Percentiles rank a stretch among this genome's conserved stretches.
Evolutionary conservation across 805 yeast genomes (phyloP).

Genomic region (Saccharomycopsis fibuligera): DNA sequence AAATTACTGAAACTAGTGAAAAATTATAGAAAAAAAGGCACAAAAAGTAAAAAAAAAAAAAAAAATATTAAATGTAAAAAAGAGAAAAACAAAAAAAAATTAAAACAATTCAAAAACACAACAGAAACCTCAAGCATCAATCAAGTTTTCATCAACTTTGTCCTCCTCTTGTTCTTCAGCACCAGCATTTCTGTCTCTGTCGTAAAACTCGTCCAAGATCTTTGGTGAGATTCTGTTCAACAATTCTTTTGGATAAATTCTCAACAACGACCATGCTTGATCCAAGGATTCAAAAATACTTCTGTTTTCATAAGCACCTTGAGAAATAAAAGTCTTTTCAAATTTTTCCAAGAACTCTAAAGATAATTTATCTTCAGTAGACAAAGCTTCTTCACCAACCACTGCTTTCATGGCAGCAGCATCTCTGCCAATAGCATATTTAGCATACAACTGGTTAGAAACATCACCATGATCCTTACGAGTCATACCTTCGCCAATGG

Average conservation of each 20-base stretch:
- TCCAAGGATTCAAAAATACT: slow-evolving; percentile 91
- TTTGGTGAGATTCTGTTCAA: slow-evolving; percentile 98
- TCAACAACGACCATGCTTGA: slow-evolving; percentile 95
- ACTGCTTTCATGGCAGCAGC: slow-evolving; percentile 99
- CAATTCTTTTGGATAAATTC: slow-evolving; percentile 99
- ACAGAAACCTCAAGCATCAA: slow-evolving; percentile 18
- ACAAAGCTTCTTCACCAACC: slow-evolving; percentile 98
- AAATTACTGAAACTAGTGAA: no score
- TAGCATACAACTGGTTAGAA: slow-evolving; percentile 96
- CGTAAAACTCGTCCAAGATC: slow-evolving; percentile 92
- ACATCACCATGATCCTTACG: slow-evolving; percentile 99
- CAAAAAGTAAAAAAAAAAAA: no score
- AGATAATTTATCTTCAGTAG: slow-evolving; percentile 95
- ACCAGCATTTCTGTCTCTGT: slow-evolving; percentile 40
- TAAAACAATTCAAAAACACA: no score
- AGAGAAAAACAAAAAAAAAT: no score
- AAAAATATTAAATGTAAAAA: no score
- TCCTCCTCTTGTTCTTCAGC: background rate
- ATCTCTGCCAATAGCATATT: slow-evolving; percentile 99
- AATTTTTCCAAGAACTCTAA: slow-evolving; percentile 96
- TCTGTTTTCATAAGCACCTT: slow-evolving; percentile 97
- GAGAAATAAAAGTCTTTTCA: slow-evolving; percentile 90
- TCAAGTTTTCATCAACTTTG: slow-evolving; percentile 14
- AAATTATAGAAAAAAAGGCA: no score
- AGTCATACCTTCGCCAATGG: slow-evolving; percentile 99